These are phyloP conservation scores for Skeletonema tropicum DNA, from an alignment of 108 stramenopile genomes.

Conservation along the genomic window DNA sequence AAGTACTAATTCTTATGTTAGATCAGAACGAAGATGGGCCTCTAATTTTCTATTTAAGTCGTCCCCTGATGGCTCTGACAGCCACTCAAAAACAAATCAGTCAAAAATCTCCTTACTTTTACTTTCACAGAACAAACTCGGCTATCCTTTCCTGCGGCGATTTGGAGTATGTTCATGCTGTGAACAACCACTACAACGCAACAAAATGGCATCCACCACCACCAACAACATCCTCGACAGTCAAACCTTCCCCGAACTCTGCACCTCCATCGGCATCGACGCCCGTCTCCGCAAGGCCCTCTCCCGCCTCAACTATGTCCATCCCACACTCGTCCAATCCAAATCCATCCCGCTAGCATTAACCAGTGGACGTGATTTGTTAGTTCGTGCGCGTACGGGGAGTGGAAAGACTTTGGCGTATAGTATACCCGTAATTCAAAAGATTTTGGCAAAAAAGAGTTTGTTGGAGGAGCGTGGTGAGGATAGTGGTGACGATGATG, in stretches of 20 bases:
- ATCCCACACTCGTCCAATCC: constrained; percentile 86
- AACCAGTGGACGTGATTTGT: constrained; percentile 88
- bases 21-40: too few species aligned
- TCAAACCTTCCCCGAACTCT: constrained; percentile 75
- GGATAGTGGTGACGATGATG: not conserved
- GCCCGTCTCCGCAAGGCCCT: constrained; percentile 81
- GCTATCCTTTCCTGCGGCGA: too few species aligned
- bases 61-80: too few species aligned
- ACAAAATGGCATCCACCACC: not conserved
- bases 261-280: constrained; percentile 78
- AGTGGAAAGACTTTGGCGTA: constrained; percentile 97
- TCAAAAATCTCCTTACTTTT: too few species aligned
- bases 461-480: constrained; percentile 33
- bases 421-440: constrained; percentile 92
- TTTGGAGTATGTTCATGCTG: too few species aligned
- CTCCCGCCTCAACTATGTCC: constrained; percentile 70
- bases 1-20: too few species aligned
- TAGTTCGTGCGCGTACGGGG: constrained; percentile 96
- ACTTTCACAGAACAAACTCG: too few species aligned
- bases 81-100: too few species aligned
- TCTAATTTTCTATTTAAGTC: too few species aligned
- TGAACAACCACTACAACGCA: too few species aligned
- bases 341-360: constrained; percentile 85
- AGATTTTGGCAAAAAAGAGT: constrained; percentile 74
- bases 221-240: not conserved